Conservation (phyloP, 2,329 filamentous ascomycete genomes). For the Fusarium vanettenii region DNA sequence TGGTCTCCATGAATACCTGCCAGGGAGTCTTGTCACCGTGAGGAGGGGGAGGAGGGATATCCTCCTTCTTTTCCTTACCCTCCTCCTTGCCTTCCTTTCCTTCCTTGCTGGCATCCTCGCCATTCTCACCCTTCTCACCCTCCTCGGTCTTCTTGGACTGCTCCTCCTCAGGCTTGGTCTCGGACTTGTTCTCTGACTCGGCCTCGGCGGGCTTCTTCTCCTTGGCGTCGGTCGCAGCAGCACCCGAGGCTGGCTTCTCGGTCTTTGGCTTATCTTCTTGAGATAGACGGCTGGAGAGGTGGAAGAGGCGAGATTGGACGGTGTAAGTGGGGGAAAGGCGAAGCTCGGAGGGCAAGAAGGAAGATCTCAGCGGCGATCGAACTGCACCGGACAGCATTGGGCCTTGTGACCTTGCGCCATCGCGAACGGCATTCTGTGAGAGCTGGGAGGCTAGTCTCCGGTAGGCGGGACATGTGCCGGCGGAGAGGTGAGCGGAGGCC, state of each 20-base stretch:
- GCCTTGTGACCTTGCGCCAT: conserved; percentile 44
- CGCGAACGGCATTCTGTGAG: conserved; percentile 43
- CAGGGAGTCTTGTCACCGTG: conserved; percentile 98
- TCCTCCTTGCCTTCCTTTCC: conserved; percentile 61
- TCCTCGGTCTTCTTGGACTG: conserved; percentile 57
- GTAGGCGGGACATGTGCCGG: conserved; percentile 60
- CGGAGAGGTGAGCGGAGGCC: conserved; percentile 53
- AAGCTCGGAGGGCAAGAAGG: conserved; percentile 54
- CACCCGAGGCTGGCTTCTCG: conserved; percentile 39
- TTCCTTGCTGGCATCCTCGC: conserved; percentile 49
- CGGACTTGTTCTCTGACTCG: conserved; percentile 39
- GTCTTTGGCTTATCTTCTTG: conserved; percentile 51
- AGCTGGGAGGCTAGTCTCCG: conserved; percentile 58
- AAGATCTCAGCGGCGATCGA: conserved; percentile 57
- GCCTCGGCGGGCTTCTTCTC: conserved; percentile 53
- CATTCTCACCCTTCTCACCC: conserved; percentile 49
- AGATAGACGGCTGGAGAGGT: conserved; percentile 44
- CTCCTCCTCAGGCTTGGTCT: conserved; percentile 53
- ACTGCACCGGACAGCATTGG: conserved; percentile 43
- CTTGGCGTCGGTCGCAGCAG: conserved; percentile 53
- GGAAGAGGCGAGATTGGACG: conserved; percentile 48
- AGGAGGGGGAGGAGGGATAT: conserved; percentile 87
- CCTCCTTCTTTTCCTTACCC: conserved; percentile 68
- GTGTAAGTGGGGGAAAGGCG: conserved; percentile 48
- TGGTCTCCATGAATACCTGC: conserved; percentile 99